Conservation (phyloP, 2,329 filamentous ascomycete genomes). For the Rhinocladiella mackenziei region DNA sequence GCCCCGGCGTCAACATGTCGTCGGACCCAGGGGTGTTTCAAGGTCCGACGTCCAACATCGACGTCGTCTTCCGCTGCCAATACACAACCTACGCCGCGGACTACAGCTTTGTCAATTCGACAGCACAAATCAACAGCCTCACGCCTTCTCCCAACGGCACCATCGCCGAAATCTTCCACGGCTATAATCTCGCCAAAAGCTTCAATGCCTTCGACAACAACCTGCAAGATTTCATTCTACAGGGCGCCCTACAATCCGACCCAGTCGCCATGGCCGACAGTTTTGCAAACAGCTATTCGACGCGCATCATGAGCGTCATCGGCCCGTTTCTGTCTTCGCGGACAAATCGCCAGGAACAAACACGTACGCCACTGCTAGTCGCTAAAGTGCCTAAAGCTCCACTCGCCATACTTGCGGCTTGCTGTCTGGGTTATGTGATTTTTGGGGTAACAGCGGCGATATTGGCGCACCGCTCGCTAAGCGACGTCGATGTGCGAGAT, state of each 20-base stretch:
- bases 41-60: constrained; percentile 13
- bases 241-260: constrained; percentile 17
- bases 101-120: constrained; percentile 27
- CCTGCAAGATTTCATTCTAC: constrained; percentile 20
- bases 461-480: constrained; percentile 13
- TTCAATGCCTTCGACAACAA: constrained; percentile 21
- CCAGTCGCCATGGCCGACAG: constrained; percentile 14
- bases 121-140: constrained; percentile 13
- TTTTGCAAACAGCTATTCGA: constrained; percentile 22
- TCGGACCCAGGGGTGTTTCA: constrained; percentile 15
- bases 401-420: constrained; percentile 22
- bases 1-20: constrained; percentile 16
- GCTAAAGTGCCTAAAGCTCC: constrained; percentile 26
- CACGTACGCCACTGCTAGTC: constrained; percentile 21
- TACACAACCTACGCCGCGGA: constrained; percentile 24
- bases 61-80: constrained; percentile 23
- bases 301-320: constrained; percentile 24
- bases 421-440: constrained; percentile 22
- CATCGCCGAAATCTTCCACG: constrained; percentile 27
- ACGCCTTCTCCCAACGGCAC: constrained; percentile 24
- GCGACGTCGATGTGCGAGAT: constrained; percentile 18
- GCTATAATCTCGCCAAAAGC: constrained; percentile 17
- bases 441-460: constrained; percentile 17
- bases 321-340: constrained; percentile 23
- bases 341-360: constrained; percentile 21